Evolutionary conservation across 2,329 filamentous ascomycete genomes (phyloP).

Genomic region (Periconia macrospinosa): DNA sequence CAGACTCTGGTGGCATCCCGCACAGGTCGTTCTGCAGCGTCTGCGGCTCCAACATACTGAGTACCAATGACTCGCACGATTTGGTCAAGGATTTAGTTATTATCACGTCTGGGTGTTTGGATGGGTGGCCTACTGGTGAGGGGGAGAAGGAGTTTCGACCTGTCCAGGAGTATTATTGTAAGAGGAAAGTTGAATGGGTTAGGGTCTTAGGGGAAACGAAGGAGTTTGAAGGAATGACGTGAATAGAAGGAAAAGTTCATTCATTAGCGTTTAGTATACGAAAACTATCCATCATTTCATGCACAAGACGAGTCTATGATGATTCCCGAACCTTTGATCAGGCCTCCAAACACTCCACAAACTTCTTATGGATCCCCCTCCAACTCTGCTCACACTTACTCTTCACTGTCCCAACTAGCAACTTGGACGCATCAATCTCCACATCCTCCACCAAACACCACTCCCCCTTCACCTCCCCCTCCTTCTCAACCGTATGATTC

Average conservation of each 20-base stretch:
- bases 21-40: neutral
- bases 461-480: constrained; percentile 13
- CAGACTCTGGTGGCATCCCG: neutral
- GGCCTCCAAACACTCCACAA: constrained; percentile 29
- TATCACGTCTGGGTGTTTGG: neutral
- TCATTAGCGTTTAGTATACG: too few species aligned
- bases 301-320: too few species aligned
- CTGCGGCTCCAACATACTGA: neutral
- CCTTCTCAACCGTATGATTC: constrained; percentile 1
- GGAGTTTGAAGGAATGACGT: neutral
- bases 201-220: neutral
- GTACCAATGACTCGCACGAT: neutral
- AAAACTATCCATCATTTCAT: too few species aligned
- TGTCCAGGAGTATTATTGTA: neutral
- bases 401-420: constrained; percentile 39
- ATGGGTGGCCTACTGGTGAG: neutral
- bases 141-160: neutral
- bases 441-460: constrained; percentile 41
- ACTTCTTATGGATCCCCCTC: constrained; percentile 35
- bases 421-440: constrained; percentile 36
- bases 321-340: too few species aligned
- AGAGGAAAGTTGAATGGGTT: neutral
- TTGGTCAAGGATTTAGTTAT: neutral
- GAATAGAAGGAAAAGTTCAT: too few species aligned
- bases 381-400: constrained; percentile 42